These are phyloP conservation scores for Vanderwaltozyma polyspora DNA, from an alignment of 805 yeast species.

Conservation along the genomic window DNA sequence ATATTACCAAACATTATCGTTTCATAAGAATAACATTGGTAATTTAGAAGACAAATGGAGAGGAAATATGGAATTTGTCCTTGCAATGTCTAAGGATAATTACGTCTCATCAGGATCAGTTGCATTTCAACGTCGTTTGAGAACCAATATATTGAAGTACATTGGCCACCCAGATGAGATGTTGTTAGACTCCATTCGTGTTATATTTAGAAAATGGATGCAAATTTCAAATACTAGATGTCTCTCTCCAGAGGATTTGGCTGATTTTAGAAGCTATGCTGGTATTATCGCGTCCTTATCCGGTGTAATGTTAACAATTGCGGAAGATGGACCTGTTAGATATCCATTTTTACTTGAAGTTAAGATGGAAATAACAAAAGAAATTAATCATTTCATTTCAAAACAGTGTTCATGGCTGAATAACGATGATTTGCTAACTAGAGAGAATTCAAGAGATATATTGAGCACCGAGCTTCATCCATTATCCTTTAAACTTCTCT, in stretches of 20 bases:
- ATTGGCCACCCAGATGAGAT: slow-evolving; percentile 16
- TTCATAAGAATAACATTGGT: slow-evolving; percentile 18
- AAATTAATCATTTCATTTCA: slow-evolving; percentile 38
- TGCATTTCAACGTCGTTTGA: slow-evolving; percentile 57
- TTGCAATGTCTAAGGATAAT: slow-evolving; percentile 40
- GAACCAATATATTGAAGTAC: slow-evolving; percentile 29
- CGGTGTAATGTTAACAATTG: slow-evolving; percentile 42
- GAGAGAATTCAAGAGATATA: slow-evolving; percentile 67
- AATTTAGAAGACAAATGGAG: slow-evolving; percentile 10
- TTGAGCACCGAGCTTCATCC: slow-evolving; percentile 57
- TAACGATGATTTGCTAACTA: slow-evolving; percentile 39
- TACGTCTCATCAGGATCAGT: slow-evolving; percentile 57
- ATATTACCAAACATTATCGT: slow-evolving; percentile 6
- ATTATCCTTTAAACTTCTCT: slow-evolving; percentile 37
- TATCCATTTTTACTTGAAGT: not conserved
- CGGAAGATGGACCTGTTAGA: slow-evolving; percentile 5
- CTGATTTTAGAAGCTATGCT: slow-evolving; percentile 52
- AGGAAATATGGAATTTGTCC: slow-evolving; percentile 28
- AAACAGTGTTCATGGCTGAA: slow-evolving; percentile 40
- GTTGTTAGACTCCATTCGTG: slow-evolving; percentile 21
- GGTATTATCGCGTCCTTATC: slow-evolving; percentile 62
- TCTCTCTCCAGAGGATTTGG: slow-evolving; percentile 27
- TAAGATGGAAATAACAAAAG: slow-evolving; percentile 9
- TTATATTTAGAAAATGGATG: slow-evolving; percentile 28
- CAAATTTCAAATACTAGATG: slow-evolving; percentile 8